Evolutionary conservation across 345 rosid species (phyloP), one percentile per base, ranked within the genome.

Genomic region (Camelina hispida): DNA sequence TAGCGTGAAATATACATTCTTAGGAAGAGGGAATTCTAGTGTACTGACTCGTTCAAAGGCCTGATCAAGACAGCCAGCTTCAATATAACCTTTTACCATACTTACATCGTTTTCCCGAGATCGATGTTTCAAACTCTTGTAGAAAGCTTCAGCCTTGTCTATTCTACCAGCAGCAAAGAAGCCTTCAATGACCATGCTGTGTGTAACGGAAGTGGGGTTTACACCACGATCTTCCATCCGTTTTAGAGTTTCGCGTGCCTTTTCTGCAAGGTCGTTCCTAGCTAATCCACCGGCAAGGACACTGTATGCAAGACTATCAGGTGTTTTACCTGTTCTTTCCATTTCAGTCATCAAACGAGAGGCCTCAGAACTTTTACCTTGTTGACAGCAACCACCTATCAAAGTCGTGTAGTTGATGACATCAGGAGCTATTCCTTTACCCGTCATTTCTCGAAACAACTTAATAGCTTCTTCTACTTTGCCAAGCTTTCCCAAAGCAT

Each of bases 401-500:
- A 93, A 69, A 60, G 93, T 89, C 12, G 90, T 91, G 75, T 89
- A 89, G 87, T 88, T 85, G 68, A 85, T 53, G 50, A 83, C 62
- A 38, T 93, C 95, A 13, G 83, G 82, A 72, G 57, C 72, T 61
- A 93, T 79, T 25, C 73, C 46, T 74, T 79, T 83, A 32, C 20
- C 54, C 18, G 47, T 85, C 96, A 91, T 93, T 64, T 88, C 89
- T 72, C 79, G 40, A 30, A 91, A 81, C 63, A 91, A 50, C 66
- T 48, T 32, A 7, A 44, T 40, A 46, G 90, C 94, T 60, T 79
- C 90, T 40, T 89, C 87, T 78, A 88, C 80, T 78, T 74, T 75
- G 35, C 89, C 91, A 51, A 78, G 73, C 81, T 87, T 87, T 84
- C 91, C 87, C 66, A 89, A 83, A 51, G 93, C 93, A 78, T 81